Percentiles rank a stretch among this genome's conserved stretches.
Conservation (phyloP, 768 basidiomycete genomes). For the Phallus indusiatus region DNA sequence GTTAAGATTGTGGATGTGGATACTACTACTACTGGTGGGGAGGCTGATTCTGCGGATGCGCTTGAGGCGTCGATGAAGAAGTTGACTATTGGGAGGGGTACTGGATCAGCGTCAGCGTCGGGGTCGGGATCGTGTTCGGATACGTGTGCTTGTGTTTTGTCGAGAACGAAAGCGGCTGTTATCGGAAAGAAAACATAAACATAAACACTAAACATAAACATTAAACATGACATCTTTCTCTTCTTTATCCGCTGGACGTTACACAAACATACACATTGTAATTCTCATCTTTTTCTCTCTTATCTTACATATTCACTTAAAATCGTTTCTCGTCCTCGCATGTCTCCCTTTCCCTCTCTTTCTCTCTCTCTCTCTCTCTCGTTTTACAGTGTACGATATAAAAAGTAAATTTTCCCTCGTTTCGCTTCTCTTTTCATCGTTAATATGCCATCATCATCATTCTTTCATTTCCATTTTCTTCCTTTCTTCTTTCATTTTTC, state of each 20-base stretch:
- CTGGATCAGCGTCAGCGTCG: neutral
- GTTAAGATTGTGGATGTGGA: slow-evolving; percentile 64
- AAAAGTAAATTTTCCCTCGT: too few species aligned
- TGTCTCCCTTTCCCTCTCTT: too few species aligned
- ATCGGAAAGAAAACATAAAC: slow-evolving; percentile 4
- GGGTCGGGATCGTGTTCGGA: neutral
- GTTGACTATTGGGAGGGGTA: neutral
- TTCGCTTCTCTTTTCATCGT: too few species aligned
- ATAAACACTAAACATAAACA: neutral
- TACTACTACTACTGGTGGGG: too few species aligned
- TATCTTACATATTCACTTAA: neutral
- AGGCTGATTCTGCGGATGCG: slow-evolving; percentile 1
- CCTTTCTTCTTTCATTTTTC: too few species aligned
- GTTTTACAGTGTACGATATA: too few species aligned
- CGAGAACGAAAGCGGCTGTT: slow-evolving; percentile 2
- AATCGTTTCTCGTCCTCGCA: neutral
- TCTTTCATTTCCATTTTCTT: too few species aligned
- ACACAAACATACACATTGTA: too few species aligned
- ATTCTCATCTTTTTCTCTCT: neutral
- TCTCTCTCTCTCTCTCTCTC: too few species aligned
- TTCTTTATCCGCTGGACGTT: too few species aligned
- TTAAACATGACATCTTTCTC: too few species aligned
- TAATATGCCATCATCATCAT: too few species aligned
- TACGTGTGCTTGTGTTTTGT: neutral
- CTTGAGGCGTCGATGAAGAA: slow-evolving; percentile 16